These are phyloP conservation scores for Malassezia dermatis DNA, from an alignment of 1,284 basidiomycete genomes.

Conservation along the genomic window DNA sequence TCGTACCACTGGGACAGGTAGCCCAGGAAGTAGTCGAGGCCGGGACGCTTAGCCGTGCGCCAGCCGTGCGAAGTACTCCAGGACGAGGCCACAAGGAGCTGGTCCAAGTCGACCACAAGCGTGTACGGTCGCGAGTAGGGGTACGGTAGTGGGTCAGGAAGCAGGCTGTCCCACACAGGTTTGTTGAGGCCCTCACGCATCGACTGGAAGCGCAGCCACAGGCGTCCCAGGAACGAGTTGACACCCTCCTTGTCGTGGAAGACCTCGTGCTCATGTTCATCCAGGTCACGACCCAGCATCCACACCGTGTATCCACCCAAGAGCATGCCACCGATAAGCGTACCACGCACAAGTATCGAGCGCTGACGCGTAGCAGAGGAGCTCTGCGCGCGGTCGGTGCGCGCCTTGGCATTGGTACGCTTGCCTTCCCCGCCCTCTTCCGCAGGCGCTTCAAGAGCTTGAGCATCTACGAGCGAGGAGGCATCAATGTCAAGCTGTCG, in stretches of 20 bases:
- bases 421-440: slow-evolving; percentile 1
- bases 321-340: background rate
- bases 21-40: slow-evolving; percentile 91
- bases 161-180: slow-evolving; percentile 77
- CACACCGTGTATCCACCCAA: slow-evolving; percentile 11
- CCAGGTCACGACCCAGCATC: slow-evolving; percentile 18
- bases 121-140: slow-evolving; percentile 85
- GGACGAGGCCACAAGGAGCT: slow-evolving; percentile 75
- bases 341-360: slow-evolving; percentile 2
- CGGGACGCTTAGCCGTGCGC: slow-evolving; percentile 61
- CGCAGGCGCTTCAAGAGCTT: slow-evolving; percentile 7
- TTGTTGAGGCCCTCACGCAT: slow-evolving; percentile 36
- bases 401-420: slow-evolving; percentile 15
- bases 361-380: background rate
- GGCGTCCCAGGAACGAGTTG: slow-evolving; percentile 30
- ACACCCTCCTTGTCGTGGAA: slow-evolving; percentile 21
- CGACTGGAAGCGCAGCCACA: slow-evolving; percentile 25
- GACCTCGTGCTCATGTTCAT: slow-evolving; percentile 14
- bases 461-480: slow-evolving; percentile 4
- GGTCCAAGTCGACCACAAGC: slow-evolving; percentile 79
- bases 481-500: slow-evolving; percentile 16
- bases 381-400: background rate
- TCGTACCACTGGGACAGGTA: slow-evolving; percentile 97
- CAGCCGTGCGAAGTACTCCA: slow-evolving; percentile 57
- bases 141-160: slow-evolving; percentile 74